Base-by-base conservation (phyloP, 768 basidiomycete genomes). In the Stropharia rugosoannulata region DNA sequence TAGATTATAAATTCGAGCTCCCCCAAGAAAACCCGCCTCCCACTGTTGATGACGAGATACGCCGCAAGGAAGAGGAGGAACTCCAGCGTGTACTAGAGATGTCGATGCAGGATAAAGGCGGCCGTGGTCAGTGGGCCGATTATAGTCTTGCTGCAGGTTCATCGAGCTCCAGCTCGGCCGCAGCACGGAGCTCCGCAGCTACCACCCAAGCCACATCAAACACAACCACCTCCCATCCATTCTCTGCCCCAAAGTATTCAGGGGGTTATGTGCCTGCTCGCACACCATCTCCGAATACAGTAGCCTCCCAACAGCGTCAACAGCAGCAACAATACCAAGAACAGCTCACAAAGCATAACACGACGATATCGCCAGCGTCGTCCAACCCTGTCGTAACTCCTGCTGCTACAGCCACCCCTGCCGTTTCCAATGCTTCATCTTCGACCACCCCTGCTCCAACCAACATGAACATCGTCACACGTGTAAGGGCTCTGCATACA, bases 71-170 rank as follows among this genome's bases (percentile, higher is more conserved):
- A 67, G 96, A 98, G 64, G 96, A 96, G 65, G 96, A 98, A 62
- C 84, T 98, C 2, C 91, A 94, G 65, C 85, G 94, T 4, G 96
- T 88, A 0, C 77, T 98, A 25, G 95, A 96, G 66, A 86, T 97
- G 74, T 93, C 90, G n/a, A 87, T 94, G 74, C 85, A 87, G 52
- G 95, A 98, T 67, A 89, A 87, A 59, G 95, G 95, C 10, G 95
- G 94, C 0, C 80, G 92, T 46, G 62, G 66, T 5, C 75, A 79
- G 35, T 86, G 86, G 80, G 59, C 75, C 0, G 67, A 73, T 7
- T 81, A 82, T 61, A 71, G 69, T 22, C 48, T 67, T 3, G 66
- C 76, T 63, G 71, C 67, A 49, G 73, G 73, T 51, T 42, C 64
- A 0, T 68, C 68, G 51, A 66, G 51, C 49, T 63, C 66, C 18